Percentiles rank a stretch among this genome's conserved stretches.
Conservation (phyloP, 106 monocot species). For the Dioscorea zingiberensis region DNA sequence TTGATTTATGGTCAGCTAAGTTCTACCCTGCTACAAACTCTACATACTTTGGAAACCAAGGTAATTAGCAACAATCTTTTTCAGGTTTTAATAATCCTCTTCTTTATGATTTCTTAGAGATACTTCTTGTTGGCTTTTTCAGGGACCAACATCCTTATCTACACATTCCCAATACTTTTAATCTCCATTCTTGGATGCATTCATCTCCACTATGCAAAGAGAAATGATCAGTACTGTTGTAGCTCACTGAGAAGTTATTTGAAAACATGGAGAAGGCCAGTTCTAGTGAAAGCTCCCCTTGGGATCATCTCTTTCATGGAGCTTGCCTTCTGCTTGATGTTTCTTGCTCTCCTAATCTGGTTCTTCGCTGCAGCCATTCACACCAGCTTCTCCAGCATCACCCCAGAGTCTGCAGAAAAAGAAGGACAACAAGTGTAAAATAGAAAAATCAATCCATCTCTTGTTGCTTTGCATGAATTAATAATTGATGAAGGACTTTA, state of each 20-base stretch:
- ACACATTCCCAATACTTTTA: slow-evolving; percentile 54
- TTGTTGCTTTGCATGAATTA: background rate
- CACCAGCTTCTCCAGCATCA: slow-evolving; percentile 18
- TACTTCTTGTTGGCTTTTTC: background rate
- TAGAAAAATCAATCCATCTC: slow-evolving; percentile 2
- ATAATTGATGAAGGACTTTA: slow-evolving; percentile 12
- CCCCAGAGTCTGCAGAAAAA: background rate
- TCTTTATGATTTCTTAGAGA: background rate
- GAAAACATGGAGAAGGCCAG: slow-evolving; percentile 45
- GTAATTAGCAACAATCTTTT: slow-evolving; percentile 7
- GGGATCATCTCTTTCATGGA: slow-evolving; percentile 60
- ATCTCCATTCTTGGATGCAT: slow-evolving; percentile 62
- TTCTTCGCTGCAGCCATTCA: slow-evolving; percentile 19
- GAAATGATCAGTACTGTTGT: slow-evolving; percentile 6
- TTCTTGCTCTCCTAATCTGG: slow-evolving; percentile 63
- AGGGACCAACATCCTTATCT: slow-evolving; percentile 51
- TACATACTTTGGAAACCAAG: slow-evolving; percentile 62
- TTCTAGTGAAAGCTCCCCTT: slow-evolving; percentile 48
- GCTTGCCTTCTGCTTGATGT: slow-evolving; percentile 44
- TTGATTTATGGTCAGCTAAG: slow-evolving; percentile 21
- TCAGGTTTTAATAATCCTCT: background rate
- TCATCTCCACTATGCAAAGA: slow-evolving; percentile 38
- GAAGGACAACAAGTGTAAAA: slow-evolving; percentile 18
- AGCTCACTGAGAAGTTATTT: slow-evolving; percentile 16
- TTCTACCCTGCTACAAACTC: slow-evolving; percentile 25